Percentiles rank a stretch among this genome's conserved stretches.
Conservation (phyloP, 768 basidiomycete genomes). For the Pisolithus tinctorius region DNA sequence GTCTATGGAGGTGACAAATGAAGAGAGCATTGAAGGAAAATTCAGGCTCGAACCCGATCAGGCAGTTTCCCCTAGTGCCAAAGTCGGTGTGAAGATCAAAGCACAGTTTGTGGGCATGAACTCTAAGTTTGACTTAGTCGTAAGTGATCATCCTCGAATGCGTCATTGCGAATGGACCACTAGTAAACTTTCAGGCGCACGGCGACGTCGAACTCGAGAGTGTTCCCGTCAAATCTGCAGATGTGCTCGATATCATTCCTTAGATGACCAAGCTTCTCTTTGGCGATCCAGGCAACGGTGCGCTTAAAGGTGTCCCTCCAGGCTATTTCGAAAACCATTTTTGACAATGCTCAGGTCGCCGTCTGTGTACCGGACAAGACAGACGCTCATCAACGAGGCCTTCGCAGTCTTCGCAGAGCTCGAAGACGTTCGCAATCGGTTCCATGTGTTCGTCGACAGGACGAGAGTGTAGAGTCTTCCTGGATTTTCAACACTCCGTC, state of each 20-base stretch:
- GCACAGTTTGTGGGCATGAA: background rate
- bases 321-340: background rate
- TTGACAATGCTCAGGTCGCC: background rate
- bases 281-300: background rate
- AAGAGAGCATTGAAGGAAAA: constrained; percentile 9
- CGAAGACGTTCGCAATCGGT: background rate
- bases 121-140: background rate
- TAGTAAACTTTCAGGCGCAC: background rate
- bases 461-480: too few relatives aligned
- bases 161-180: background rate
- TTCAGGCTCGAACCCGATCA: constrained; percentile 8
- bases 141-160: background rate
- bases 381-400: too few relatives aligned
- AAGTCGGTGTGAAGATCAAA: background rate
- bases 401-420: background rate
- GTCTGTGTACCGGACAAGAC: background rate
- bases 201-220: background rate
- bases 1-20: constrained; percentile 5
- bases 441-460: background rate
- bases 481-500: too few relatives aligned
- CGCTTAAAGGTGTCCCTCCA: background rate
- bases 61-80: constrained; percentile 5
- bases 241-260: background rate
- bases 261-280: background rate
- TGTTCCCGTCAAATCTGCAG: background rate